Evolutionary conservation across 495 filamentous ascomycete genomes (phyloP).

Genomic region (Aspergillus diversus): DNA sequence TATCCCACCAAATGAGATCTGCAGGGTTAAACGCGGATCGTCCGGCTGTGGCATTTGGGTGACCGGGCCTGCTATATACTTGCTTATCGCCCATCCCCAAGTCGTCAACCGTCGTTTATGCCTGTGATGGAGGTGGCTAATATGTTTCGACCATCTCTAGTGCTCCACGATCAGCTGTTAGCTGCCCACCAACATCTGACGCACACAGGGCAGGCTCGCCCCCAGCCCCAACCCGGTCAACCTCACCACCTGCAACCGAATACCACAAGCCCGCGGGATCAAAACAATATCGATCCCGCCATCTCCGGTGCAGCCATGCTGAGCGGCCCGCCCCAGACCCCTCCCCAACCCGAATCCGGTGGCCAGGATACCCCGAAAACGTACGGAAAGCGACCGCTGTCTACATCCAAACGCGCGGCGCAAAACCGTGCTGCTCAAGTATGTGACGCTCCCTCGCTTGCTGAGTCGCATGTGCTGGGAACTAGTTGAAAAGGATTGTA

Average conservation of each 20-base stretch:
- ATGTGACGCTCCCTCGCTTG: slow-evolving; percentile 29
- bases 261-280: slow-evolving; percentile 49
- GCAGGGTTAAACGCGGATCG: background rate
- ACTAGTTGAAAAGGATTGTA: no score
- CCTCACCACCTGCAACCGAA: slow-evolving; percentile 49
- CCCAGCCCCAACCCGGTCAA: slow-evolving; percentile 38
- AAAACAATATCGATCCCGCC: slow-evolving; percentile 56
- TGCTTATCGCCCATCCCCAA: background rate
- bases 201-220: slow-evolving; percentile 43
- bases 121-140: slow-evolving; percentile 21
- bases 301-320: slow-evolving; percentile 52
- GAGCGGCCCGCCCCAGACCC: slow-evolving; percentile 41
- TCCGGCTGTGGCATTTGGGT: background rate
- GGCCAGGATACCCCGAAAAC: slow-evolving; percentile 49
- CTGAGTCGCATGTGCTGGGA: no score
- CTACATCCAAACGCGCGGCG: slow-evolving; percentile 91
- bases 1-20: background rate
- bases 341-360: slow-evolving; percentile 41
- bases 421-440: slow-evolving; percentile 98
- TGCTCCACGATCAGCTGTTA: slow-evolving; percentile 59
- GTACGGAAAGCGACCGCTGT: slow-evolving; percentile 83
- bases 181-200: slow-evolving; percentile 50
- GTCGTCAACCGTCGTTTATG: background rate
- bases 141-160: slow-evolving; percentile 33
- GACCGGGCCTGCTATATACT: background rate